Evolutionary conservation across 2,329 filamentous ascomycete species (phyloP).

Genomic region (Aspergillus versicolor): DNA sequence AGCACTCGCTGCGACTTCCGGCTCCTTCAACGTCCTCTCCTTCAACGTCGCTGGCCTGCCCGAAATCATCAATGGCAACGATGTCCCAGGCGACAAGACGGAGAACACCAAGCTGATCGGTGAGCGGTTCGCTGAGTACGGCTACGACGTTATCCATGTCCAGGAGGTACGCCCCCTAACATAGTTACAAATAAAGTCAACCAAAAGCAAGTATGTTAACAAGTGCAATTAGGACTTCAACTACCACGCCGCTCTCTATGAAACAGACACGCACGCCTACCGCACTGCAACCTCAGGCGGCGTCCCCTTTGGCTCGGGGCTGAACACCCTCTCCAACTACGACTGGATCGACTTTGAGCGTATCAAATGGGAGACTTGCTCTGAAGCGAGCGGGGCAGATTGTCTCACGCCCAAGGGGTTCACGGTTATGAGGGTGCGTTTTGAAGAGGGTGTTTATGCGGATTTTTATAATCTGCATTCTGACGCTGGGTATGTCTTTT

Average conservation of each 20-base stretch:
- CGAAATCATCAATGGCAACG: conserved; percentile 54
- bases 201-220: background rate
- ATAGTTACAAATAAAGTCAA: too few relatives aligned
- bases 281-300: conserved; percentile 66
- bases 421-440: conserved; percentile 61
- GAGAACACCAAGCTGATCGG: conserved; percentile 60
- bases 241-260: conserved; percentile 64
- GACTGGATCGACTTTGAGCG: conserved; percentile 57
- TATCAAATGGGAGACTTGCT: conserved; percentile 56
- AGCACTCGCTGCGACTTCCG: background rate
- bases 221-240: conserved; percentile 57
- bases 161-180: conserved; percentile 52
- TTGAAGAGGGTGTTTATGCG: conserved; percentile 56
- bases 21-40: conserved; percentile 39
- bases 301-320: conserved; percentile 61
- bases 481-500: conserved; percentile 55
- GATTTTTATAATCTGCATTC: conserved; percentile 68
- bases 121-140: conserved; percentile 54
- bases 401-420: conserved; percentile 70
- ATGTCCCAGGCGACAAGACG: conserved; percentile 61
- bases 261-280: conserved; percentile 49
- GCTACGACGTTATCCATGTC: conserved; percentile 62
- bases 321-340: conserved; percentile 64
- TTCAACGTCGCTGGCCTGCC: conserved; percentile 64
- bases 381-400: conserved; percentile 55